These are phyloP conservation scores for Albatrellus ellisii DNA, from an alignment of 768 basidiomycete genomes.

Conservation along the genomic window DNA sequence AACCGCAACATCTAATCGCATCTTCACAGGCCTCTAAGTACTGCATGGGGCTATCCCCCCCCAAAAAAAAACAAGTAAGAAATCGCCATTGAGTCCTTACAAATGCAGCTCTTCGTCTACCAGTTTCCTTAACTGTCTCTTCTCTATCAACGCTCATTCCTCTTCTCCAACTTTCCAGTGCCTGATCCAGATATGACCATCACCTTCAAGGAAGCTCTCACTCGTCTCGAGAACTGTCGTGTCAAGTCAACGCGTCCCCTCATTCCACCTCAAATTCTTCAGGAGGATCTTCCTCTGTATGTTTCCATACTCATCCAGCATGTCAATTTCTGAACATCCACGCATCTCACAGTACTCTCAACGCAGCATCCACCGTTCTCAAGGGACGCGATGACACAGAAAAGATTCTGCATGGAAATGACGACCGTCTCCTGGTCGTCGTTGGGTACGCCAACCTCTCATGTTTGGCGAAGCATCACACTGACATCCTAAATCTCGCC, in stretches of 20 bases:
- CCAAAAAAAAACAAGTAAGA: no score
- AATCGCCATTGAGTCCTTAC: no score
- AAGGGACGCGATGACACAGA: conserved; percentile 74
- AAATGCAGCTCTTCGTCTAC: conserved; percentile 1
- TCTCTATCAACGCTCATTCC: not conserved
- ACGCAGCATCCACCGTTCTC: conserved; percentile 78
- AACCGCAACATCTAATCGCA: no score
- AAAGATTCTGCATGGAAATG: conserved; percentile 68
- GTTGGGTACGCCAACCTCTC: conserved; percentile 52
- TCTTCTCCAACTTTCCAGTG: conserved; percentile 22
- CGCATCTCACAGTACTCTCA: conserved; percentile 40
- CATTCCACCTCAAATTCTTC: conserved; percentile 89
- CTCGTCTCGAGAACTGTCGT: conserved; percentile 74
- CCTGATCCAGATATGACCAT: conserved; percentile 48
- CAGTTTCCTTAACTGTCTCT: not conserved
- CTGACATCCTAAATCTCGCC: not conserved
- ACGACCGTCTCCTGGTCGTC: conserved; percentile 87
- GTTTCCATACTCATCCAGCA: not conserved
- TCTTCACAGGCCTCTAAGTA: no score
- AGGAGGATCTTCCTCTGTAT: conserved; percentile 85
- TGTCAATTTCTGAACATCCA: conserved; percentile 13
- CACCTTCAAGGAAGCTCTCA: conserved; percentile 66
- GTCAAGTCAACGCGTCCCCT: conserved; percentile 81
- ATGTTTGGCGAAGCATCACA: not conserved
- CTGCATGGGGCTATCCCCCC: no score